A percentile compares a stretch with the other conserved stretches of the same genome.
Evolutionary conservation across 352 stramenopile genomes (phyloP).

Genomic region (Phytopythium helicoides): DNA sequence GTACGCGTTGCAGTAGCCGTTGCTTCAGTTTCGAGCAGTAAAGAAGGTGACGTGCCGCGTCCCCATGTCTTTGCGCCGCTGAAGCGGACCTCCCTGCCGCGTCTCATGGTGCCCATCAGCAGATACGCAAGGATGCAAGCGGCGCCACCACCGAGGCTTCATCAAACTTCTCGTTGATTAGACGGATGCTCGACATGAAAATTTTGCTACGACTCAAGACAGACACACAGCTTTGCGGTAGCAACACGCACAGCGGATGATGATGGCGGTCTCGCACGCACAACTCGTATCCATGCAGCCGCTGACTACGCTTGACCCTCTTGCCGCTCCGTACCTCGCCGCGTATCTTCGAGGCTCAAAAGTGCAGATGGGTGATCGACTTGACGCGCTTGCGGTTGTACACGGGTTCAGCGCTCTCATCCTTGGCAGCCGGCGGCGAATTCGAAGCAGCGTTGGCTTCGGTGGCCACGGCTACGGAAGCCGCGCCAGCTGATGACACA

Average conservation of each 20-base stretch:
- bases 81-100: slow-evolving; percentile 3
- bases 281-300: neutral
- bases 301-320: too few relatives aligned
- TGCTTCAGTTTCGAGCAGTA: neutral
- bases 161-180: too few relatives aligned
- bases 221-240: neutral
- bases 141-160: neutral
- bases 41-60: neutral
- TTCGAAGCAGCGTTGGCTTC: neutral
- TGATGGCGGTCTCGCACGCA: neutral
- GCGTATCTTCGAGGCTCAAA: too few relatives aligned
- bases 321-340: neutral
- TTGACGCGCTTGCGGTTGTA: slow-evolving; percentile 23
- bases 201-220: too few relatives aligned
- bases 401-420: slow-evolving; percentile 11
- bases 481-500: neutral
- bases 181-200: too few relatives aligned
- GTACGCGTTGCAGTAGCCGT: too few relatives aligned
- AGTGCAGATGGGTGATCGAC: slow-evolving; percentile 21
- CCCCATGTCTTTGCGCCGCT: slow-evolving; percentile 5
- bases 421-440: neutral
- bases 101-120: slow-evolving; percentile 6
- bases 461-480: neutral
- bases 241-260: neutral
- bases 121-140: neutral